These are phyloP conservation scores for Mrakia frigida DNA, from an alignment of 768 basidiomycete species.

Conservation along the genomic window DNA sequence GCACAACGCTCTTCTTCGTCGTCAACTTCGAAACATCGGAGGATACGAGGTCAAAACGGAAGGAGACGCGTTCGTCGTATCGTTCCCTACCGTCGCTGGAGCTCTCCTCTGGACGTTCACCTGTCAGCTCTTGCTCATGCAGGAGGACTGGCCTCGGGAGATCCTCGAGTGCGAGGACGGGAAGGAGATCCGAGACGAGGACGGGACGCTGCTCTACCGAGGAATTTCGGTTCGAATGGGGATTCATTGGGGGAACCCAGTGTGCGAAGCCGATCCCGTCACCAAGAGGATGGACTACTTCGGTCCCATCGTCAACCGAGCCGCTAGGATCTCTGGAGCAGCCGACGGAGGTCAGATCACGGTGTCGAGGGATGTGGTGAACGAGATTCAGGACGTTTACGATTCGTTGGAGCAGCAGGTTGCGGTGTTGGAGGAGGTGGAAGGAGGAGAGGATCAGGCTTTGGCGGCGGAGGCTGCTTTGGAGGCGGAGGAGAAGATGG, in stretches of 20 bases:
- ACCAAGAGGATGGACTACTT: constrained; percentile 97
- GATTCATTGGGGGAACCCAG: constrained; percentile 83
- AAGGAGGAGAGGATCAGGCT: constrained; percentile 47
- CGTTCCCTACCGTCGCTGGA: constrained; percentile 80
- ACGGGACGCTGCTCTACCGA: constrained; percentile 67
- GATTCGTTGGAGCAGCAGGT: constrained; percentile 61
- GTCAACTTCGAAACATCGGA: constrained; percentile 79
- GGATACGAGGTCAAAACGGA: constrained; percentile 99
- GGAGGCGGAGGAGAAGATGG: constrained; percentile 28
- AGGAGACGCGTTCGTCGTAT: constrained; percentile 98
- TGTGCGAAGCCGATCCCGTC: constrained; percentile 85
- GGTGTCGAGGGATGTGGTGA: constrained; percentile 77
- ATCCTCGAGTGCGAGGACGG: constrained; percentile 91
- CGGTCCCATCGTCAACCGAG: constrained; percentile 90
- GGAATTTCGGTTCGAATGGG: constrained; percentile 96
- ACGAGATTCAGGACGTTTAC: constrained; percentile 47
- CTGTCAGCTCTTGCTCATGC: constrained; percentile 74
- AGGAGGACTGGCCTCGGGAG: constrained; percentile 85
- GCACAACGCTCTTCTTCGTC: constrained; percentile 80
- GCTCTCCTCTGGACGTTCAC: constrained; percentile 86
- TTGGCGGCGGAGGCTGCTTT: constrained; percentile 39
- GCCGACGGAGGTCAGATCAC: constrained; percentile 92
- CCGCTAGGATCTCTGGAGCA: constrained; percentile 72
- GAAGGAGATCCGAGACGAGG: constrained; percentile 62
- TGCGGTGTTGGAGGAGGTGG: constrained; percentile 52